Evolutionary conservation across 108 stramenopile species (phyloP), one percentile per base, ranked within the genome.

Genomic region (Nitzschia palea): DNA sequence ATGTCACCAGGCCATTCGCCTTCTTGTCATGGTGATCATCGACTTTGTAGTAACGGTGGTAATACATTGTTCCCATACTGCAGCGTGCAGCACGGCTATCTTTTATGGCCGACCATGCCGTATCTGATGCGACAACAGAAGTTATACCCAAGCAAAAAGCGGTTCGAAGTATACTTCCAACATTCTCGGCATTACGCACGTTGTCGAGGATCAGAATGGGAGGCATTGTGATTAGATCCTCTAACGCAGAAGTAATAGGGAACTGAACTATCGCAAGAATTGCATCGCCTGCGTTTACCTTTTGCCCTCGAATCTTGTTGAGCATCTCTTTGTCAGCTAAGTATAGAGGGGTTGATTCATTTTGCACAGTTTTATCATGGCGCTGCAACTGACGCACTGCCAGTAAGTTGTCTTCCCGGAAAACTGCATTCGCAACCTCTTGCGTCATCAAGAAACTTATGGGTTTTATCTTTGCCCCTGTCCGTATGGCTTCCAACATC

Each of bases 61-160:
- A 61, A 55, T 60, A 70, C 48, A 70, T 52, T 0, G 68, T 70
- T 30, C 68, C 68, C 68, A 70, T 70, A 35, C 68, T 70, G 32
- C 68, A 70, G 9, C 68, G 57, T 8, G 68, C 68, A n/a, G 68
- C 68, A 10, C 68, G 68, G 51, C 59, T 61, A 51, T 70, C 68
- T 4, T 50, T 45, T 32, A 70, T 25, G 4, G 68, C 68, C 4
- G 68, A 44, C 68, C 68, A 70, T 12, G 68, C n/a, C 3, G 58
- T 60, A 35, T 22, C 10, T 22, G 65, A 66, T 1, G 65, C 65
- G 2, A 70, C 27, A 3, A 70, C 44, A 1, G 68, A 70, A 27
- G 32, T 52, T 26, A 70, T 70, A 3, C 68, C 68, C 45, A 70
- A 60, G 45, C 68, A 70, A 61, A 60, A 70, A 32, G 68, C 68